Evolutionary conservation across 2,329 filamentous ascomycete genomes (phyloP).

Genomic region (Rugonectria rugulosa): DNA sequence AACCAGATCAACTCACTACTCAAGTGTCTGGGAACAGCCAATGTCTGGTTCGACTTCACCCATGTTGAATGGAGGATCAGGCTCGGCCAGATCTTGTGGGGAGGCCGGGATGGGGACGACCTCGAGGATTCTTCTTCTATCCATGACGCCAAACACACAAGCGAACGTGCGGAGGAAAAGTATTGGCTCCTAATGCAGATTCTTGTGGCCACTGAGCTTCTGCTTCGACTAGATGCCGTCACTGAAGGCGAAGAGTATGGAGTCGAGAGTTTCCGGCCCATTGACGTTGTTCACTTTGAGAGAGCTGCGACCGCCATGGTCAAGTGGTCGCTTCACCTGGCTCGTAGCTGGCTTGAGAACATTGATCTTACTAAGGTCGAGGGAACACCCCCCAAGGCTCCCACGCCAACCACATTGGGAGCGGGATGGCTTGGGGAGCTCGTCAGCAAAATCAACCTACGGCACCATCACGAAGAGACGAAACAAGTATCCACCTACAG

Average conservation of each 20-base stretch:
- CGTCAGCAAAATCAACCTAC: conserved; percentile 61
- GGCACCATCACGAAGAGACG: conserved; percentile 48
- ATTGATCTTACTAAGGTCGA: conserved; percentile 63
- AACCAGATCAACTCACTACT: conserved; percentile 75
- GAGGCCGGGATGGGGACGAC: conserved; percentile 58
- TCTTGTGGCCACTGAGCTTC: conserved; percentile 69
- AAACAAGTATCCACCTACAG: conserved; percentile 42
- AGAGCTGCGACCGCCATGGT: conserved; percentile 68
- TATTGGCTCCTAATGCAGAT: conserved; percentile 74
- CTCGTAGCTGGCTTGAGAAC: conserved; percentile 73
- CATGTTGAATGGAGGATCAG: conserved; percentile 78
- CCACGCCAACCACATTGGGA: conserved; percentile 22
- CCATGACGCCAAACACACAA: conserved; percentile 55
- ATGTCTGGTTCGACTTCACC: conserved; percentile 79
- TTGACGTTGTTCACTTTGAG: conserved; percentile 68
- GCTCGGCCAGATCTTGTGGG: conserved; percentile 77
- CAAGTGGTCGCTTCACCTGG: conserved; percentile 72
- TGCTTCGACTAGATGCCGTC: conserved; percentile 69
- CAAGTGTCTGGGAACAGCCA: conserved; percentile 68
- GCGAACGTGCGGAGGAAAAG: conserved; percentile 66
- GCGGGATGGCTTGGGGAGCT: conserved; percentile 63
- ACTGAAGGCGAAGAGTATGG: conserved; percentile 67
- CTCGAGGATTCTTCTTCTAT: conserved; percentile 61
- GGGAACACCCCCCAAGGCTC: conserved; percentile 23
- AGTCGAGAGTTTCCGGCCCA: conserved; percentile 58